These are phyloP conservation scores for Anisodus tanguticus DNA, from an alignment of 257 asterid genomes.

Conservation along the genomic window DNA sequence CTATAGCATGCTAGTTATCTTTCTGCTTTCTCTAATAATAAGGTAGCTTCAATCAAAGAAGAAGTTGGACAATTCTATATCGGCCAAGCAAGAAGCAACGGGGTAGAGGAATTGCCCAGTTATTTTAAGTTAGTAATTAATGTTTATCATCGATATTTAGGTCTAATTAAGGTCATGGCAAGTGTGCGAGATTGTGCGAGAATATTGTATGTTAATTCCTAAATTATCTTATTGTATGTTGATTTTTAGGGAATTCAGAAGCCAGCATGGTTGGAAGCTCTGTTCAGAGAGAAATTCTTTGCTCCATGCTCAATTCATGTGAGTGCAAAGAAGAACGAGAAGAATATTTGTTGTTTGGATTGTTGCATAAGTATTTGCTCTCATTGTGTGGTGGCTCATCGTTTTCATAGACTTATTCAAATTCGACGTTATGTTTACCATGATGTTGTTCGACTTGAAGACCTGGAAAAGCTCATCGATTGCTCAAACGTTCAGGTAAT, in stretches of 20 bases:
- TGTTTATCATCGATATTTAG: not conserved
- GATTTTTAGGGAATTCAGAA: constrained; percentile 55
- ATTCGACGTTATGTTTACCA: constrained; percentile 94
- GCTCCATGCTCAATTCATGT: constrained; percentile 77
- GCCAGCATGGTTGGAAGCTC: constrained; percentile 90
- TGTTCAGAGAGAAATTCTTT: constrained; percentile 70
- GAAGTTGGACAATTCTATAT: not conserved
- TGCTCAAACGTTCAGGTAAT: constrained; percentile 87
- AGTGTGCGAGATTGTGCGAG: not conserved
- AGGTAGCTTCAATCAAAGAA: not conserved
- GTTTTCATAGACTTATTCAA: constrained; percentile 86
- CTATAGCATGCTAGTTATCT: not conserved
- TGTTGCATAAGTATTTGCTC: constrained; percentile 96
- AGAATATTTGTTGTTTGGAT: constrained; percentile 85
- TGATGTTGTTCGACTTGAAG: constrained; percentile 89
- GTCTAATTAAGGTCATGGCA: not conserved
- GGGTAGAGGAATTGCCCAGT: not conserved
- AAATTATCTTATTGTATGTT: not conserved
- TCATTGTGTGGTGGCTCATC: constrained; percentile 82
- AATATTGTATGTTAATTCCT: not conserved
- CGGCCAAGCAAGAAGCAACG: not conserved
- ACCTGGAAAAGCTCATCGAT: constrained; percentile 82
- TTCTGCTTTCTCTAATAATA: not conserved
- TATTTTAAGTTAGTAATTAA: not conserved
- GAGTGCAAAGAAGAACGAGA: constrained; percentile 87